phyloP scores from a whole-genome alignment of 2,329 filamentous ascomycete species.

The Cladosporium austrohemisphaericum region DNA sequence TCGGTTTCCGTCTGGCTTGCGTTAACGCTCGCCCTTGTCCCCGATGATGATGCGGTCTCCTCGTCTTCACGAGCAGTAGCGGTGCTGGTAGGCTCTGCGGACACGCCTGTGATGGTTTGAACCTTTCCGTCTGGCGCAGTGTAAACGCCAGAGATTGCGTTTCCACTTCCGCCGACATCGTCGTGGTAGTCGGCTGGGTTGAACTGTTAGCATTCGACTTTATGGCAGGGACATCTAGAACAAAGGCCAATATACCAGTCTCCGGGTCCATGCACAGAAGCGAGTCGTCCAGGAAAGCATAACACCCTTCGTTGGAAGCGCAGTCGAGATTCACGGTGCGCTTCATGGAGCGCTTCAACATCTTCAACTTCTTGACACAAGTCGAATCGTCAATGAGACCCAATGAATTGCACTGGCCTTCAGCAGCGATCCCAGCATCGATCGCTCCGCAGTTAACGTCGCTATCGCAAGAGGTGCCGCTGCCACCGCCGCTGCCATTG shows the following conservation, averaged over 20 bases:
- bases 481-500: not conserved
- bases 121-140: constrained; percentile 17
- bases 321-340: constrained; percentile 4
- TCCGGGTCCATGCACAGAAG: constrained; percentile 9
- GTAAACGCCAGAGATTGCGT: constrained; percentile 16
- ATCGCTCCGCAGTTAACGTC: constrained; percentile 4
- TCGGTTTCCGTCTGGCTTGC: no score
- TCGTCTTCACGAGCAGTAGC: not conserved
- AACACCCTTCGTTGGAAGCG: constrained; percentile 8
- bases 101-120: constrained; percentile 17
- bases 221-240: not conserved
- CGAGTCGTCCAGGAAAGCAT: constrained; percentile 1
- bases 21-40: not conserved
- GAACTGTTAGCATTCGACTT: not conserved
- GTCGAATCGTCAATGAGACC: constrained; percentile 10
- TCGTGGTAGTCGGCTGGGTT: constrained; percentile 18
- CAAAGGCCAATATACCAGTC: constrained; percentile 6
- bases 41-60: not conserved
- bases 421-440: constrained; percentile 5
- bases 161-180: constrained; percentile 15
- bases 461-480: constrained; percentile 6
- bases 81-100: not conserved
- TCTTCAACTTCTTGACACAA: constrained; percentile 2
- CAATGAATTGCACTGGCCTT: constrained; percentile 16
- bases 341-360: not conserved